Conservation (phyloP, 2,329 filamentous ascomycete genomes). For the Botrytis squamosa region DNA sequence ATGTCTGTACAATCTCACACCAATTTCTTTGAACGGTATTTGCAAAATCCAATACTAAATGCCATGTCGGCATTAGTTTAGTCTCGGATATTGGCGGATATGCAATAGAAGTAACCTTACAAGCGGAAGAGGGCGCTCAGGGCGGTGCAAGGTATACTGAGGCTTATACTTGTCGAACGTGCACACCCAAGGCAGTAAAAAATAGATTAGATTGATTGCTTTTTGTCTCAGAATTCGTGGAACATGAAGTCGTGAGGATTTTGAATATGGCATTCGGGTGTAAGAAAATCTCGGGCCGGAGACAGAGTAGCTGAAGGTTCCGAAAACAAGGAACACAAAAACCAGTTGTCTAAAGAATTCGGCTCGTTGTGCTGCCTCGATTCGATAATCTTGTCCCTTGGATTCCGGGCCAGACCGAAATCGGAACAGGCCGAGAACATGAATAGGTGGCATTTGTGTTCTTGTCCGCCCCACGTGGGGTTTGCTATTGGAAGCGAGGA, state of each 20-base stretch:
- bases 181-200: not conserved
- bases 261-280: not conserved
- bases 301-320: not conserved
- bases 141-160: conserved; percentile 4
- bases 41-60: conserved; percentile 1
- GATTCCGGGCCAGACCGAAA: not conserved
- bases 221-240: conserved; percentile 1
- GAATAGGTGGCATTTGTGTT: conserved; percentile 1
- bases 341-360: not conserved
- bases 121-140: not conserved
- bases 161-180: not conserved
- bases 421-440: conserved; percentile 5
- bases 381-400: conserved; percentile 6
- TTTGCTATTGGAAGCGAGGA: not conserved
- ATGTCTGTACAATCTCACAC: conserved; percentile 1
- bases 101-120: not conserved
- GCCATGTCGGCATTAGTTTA: conserved; percentile 8
- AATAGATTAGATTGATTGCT: conserved; percentile 9
- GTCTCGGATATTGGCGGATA: conserved; percentile 8
- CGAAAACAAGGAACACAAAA: not conserved
- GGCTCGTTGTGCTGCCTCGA: not conserved
- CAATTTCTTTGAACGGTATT: not conserved
- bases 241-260: not conserved
- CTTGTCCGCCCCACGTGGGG: conserved; percentile 13
- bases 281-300: conserved; percentile 3